phyloP scores from a whole-genome alignment of 371 early-diverging fungal genomes.

The Mucor saturninus region DNA sequence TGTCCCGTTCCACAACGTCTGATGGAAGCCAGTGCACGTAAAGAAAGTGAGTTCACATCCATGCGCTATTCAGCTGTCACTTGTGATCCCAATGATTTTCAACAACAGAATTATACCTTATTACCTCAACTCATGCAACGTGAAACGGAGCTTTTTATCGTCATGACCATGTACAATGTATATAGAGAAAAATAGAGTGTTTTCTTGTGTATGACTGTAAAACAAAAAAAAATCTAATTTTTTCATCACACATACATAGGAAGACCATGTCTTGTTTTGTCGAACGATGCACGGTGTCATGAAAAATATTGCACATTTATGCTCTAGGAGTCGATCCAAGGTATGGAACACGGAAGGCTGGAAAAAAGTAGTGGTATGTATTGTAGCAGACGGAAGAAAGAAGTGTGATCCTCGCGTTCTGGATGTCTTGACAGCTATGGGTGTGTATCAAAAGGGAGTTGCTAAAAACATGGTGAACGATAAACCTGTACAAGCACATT shows the following conservation, averaged over 20 bases:
- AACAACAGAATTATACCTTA: constrained; percentile 71
- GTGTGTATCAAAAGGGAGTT: constrained; percentile 76
- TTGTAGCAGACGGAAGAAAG: constrained; percentile 84
- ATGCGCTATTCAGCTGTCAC: constrained; percentile 87
- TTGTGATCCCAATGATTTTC: constrained; percentile 86
- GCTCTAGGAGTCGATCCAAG: constrained; percentile 61
- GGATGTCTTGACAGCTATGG: constrained; percentile 66
- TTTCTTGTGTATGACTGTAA: too few species aligned
- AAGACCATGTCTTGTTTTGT: constrained; percentile 67
- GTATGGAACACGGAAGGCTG: constrained; percentile 80
- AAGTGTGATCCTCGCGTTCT: constrained; percentile 66
- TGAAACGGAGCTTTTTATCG: constrained; percentile 80
- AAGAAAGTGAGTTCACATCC: constrained; percentile 69
- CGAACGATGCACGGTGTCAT: constrained; percentile 80
- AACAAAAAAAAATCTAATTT: too few species aligned
- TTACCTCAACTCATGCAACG: constrained; percentile 79
- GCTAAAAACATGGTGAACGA: constrained; percentile 65
- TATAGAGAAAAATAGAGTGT: not conserved
- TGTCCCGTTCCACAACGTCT: constrained; percentile 70
- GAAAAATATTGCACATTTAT: constrained; percentile 81
- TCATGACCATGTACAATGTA: constrained; percentile 4
- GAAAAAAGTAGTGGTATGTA: constrained; percentile 84
- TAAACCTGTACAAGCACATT: constrained; percentile 69
- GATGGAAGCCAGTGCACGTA: constrained; percentile 58
- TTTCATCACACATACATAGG: constrained; percentile 30